Base-by-base conservation (phyloP, 176 grass and related monocot species). In the Hyparrhenia diplandra region DNA sequence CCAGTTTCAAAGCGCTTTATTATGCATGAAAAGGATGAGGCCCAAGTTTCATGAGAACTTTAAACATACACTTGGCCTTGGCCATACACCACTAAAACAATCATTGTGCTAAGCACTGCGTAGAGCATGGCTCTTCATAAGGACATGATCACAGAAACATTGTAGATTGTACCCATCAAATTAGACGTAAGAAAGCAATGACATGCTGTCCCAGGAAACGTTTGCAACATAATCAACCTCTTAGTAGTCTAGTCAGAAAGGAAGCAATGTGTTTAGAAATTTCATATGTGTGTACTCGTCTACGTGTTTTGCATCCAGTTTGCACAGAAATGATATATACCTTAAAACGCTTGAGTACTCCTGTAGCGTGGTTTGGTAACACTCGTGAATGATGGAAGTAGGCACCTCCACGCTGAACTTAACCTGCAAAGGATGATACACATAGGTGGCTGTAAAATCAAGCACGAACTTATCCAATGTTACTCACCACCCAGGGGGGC, bases 371-470 rank as follows among this genome's bases (percentile, higher is more conserved):
- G 75, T 60, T 77, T 83, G 86, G 73, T 95, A 95, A 36, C 96
- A 95, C 21, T 92, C 82, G 46, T 85, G 85, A 47, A 85, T 91
- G 71, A 98, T 82, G 11, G 84, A 85, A 46, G 90, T 65, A 31
- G 96, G 93, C 77, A 98, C 96, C 76, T 95, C 92, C 67, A 98
- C 96, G 47, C 71, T 98, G 75, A 98, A 93, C 47, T 87, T 89
- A 45, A 98, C 84, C 96, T 98, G 90, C 39, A 36, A 86, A 79
- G 13, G 25, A 77, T 14, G 21, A 10, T 21, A 17, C 45, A 47
- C 60, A 61, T 3, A 74, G 41, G 75, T 2, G 6, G 2, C 2
- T 30, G 61, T 76, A 18, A 81, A 76, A 55, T 71, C 14, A 71
- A 81, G 41, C 13, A 42, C 10, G 4, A 76, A 21, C 12, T 16